Conservation (phyloP, 169 alveolate species). For the Babesia ovata region DNA sequence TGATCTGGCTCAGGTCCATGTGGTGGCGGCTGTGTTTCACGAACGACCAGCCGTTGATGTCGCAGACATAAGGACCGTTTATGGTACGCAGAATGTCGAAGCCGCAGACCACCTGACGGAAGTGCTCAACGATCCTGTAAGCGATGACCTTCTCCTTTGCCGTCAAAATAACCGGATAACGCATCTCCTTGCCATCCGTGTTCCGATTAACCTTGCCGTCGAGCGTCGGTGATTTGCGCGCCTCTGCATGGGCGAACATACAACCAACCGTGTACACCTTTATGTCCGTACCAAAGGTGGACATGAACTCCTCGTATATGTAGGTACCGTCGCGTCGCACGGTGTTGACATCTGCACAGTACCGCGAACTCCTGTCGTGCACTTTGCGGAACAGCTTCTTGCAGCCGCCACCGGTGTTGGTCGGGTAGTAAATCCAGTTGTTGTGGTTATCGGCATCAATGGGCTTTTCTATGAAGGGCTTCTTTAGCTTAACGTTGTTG, state of each 20-base stretch:
- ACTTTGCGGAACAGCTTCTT: conserved; percentile 86
- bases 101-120: conserved; percentile 92
- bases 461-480: conserved; percentile 97
- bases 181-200: conserved; percentile 92
- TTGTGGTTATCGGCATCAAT: conserved; percentile 96
- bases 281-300: conserved; percentile 96
- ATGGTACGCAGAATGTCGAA: conserved; percentile 92
- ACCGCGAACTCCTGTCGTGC: conserved; percentile 84
- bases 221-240: conserved; percentile 94
- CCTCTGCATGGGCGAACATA: conserved; percentile 98
- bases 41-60: conserved; percentile 97
- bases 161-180: conserved; percentile 94
- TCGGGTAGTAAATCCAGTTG: conserved; percentile 93
- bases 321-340: conserved; percentile 91
- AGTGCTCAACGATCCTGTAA: conserved; percentile 89
- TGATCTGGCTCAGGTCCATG: conserved; percentile 90
- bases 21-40: conserved; percentile 93
- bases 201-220: conserved; percentile 90
- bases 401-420: conserved; percentile 93
- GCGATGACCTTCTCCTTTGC: conserved; percentile 93
- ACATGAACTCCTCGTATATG: conserved; percentile 92
- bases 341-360: conserved; percentile 79
- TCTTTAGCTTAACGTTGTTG: conserved; percentile 86
- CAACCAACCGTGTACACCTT: conserved; percentile 97
- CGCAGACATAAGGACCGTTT: conserved; percentile 93